Evolutionary conservation across 768 basidiomycete species (phyloP).

Genomic region (Lactarius hengduanensis): DNA sequence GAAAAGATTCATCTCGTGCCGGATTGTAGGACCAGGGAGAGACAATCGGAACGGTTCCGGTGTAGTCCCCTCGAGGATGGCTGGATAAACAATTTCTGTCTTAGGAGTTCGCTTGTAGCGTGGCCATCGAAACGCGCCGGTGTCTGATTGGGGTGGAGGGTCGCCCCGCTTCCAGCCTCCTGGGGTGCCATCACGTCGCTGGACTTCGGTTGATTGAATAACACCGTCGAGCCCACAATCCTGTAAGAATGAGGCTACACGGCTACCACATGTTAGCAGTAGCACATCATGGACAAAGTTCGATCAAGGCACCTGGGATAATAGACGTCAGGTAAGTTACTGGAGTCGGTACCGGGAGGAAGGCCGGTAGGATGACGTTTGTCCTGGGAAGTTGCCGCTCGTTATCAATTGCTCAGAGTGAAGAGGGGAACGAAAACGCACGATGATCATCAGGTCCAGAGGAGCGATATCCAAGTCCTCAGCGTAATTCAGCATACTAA

Average conservation of each 20-base stretch:
- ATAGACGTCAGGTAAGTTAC: slow-evolving; percentile 20
- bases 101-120: slow-evolving; percentile 15
- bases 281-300: neutral
- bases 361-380: neutral
- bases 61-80: slow-evolving; percentile 15
- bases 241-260: slow-evolving; percentile 19
- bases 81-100: slow-evolving; percentile 24
- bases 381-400: slow-evolving; percentile 10
- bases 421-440: slow-evolving; percentile 1
- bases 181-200: slow-evolving; percentile 6
- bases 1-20: slow-evolving; percentile 15
- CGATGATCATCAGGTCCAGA: slow-evolving; percentile 23
- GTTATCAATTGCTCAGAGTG: neutral
- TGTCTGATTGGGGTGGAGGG: slow-evolving; percentile 13
- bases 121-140: slow-evolving; percentile 21
- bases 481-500: slow-evolving; percentile 22
- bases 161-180: slow-evolving; percentile 13
- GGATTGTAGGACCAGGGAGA: slow-evolving; percentile 21
- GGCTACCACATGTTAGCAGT: slow-evolving; percentile 15
- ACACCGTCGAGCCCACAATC: slow-evolving; percentile 25
- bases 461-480: slow-evolving; percentile 25
- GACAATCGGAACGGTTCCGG: slow-evolving; percentile 24
- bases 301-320: slow-evolving; percentile 19
- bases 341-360: slow-evolving; percentile 6
- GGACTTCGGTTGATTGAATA: slow-evolving; percentile 19